Conservation (phyloP, 1,284 basidiomycete genomes). For the Peniophora sp. region DNA sequence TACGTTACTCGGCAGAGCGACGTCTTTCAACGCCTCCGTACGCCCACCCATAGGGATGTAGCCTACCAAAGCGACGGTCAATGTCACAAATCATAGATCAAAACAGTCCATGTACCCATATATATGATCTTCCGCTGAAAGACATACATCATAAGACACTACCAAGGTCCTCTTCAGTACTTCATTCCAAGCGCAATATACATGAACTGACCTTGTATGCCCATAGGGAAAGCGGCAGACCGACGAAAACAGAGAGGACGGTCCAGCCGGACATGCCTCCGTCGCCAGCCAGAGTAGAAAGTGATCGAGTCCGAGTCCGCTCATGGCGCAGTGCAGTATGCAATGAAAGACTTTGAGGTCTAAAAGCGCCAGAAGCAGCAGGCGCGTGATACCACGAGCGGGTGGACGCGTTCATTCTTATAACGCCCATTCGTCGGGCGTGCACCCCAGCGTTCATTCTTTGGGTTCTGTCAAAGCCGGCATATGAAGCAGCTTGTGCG, state of each 20-base stretch:
- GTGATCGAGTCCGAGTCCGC: too few species aligned
- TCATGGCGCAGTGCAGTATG: too few species aligned
- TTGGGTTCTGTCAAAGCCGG: too few species aligned
- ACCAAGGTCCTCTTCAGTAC: neutral
- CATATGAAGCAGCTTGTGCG: too few species aligned
- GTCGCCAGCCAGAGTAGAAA: neutral
- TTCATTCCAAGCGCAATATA: neutral
- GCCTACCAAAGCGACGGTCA: slow-evolving; percentile 21
- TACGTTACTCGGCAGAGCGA: slow-evolving; percentile 18
- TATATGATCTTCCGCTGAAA: slow-evolving; percentile 47
- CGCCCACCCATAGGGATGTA: slow-evolving; percentile 37
- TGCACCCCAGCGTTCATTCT: too few species aligned
- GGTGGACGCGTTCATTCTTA: too few species aligned
- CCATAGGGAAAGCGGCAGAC: slow-evolving; percentile 35
- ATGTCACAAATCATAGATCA: neutral
- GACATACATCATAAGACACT: slow-evolving; percentile 41
- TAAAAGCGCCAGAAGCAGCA: too few species aligned
- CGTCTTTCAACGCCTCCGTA: slow-evolving; percentile 24
- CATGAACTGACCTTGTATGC: slow-evolving; percentile 30
- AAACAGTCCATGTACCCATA: slow-evolving; percentile 28
- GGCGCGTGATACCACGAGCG: too few species aligned
- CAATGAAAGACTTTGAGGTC: too few species aligned
- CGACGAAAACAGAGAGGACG: slow-evolving; percentile 23
- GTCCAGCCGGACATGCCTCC: slow-evolving; percentile 22
- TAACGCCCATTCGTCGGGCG: too few species aligned